Conservation (phyloP, 306 rosid species). For the Trifolium fragiferum region DNA sequence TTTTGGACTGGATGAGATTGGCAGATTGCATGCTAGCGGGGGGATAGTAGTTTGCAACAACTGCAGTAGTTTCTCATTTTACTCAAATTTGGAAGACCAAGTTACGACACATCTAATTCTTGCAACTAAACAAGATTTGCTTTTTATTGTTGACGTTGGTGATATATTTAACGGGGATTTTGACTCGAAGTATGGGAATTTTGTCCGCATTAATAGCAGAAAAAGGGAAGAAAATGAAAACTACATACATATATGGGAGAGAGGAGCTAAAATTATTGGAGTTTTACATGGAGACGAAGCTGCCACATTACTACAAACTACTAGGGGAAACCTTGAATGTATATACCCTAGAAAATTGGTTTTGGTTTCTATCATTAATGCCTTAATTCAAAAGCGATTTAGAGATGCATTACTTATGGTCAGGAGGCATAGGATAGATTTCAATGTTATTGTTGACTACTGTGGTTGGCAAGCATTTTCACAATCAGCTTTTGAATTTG, state of each 20-base stretch:
- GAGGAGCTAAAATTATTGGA: constrained; percentile 87
- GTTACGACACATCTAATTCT: constrained; percentile 75
- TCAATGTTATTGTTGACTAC: constrained; percentile 81
- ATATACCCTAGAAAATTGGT: constrained; percentile 90
- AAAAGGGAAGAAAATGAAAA: constrained; percentile 58
- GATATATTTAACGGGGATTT: constrained; percentile 68
- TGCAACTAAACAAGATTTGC: constrained; percentile 84
- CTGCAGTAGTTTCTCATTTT: constrained; percentile 83
- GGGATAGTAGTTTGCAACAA: constrained; percentile 75
- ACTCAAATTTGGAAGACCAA: constrained; percentile 85
- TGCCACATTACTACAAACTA: constrained; percentile 75
- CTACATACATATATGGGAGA: constrained; percentile 86
- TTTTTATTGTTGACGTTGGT: constrained; percentile 70
- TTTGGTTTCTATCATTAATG: constrained; percentile 76
- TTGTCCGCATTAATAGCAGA: constrained; percentile 55
- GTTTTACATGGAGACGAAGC: constrained; percentile 92
- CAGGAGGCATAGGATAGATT: constrained; percentile 96
- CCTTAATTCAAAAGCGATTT: constrained; percentile 77
- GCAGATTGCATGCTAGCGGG: constrained; percentile 77
- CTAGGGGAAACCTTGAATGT: constrained; percentile 91
- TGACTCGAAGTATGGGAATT: constrained; percentile 60
- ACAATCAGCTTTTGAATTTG: constrained; percentile 79
- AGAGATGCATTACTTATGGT: constrained; percentile 89
- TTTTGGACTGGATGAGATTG: constrained; percentile 81
- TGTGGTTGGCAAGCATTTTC: constrained; percentile 82